These are phyloP conservation scores for Juglanconis oblonga DNA, from an alignment of 2,329 filamentous ascomycete genomes.

Conservation along the genomic window DNA sequence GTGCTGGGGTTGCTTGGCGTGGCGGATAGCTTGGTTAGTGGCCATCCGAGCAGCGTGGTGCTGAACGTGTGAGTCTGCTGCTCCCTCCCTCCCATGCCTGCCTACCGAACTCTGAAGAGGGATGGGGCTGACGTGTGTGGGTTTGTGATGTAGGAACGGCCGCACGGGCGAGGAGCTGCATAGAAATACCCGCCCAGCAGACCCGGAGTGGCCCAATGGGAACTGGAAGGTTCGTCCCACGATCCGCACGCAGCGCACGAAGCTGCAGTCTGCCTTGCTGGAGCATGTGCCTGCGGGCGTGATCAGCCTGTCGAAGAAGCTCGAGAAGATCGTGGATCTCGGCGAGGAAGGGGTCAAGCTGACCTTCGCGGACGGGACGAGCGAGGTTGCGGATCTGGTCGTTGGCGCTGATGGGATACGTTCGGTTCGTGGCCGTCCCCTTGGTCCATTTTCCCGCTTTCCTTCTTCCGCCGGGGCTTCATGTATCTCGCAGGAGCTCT, in stretches of 20 bases:
- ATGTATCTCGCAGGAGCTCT: no score
- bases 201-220: slow-evolving; percentile 10
- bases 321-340: slow-evolving; percentile 37
- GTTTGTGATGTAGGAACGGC: slow-evolving; percentile 22
- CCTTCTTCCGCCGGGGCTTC: not conserved
- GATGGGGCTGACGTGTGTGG: not conserved
- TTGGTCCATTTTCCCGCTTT: slow-evolving; percentile 2
- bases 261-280: slow-evolving; percentile 47
- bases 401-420: slow-evolving; percentile 53
- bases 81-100: not conserved
- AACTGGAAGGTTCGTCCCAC: slow-evolving; percentile 12
- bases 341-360: slow-evolving; percentile 33
- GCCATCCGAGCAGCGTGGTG: slow-evolving; percentile 15
- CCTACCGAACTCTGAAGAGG: no score
- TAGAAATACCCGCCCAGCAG: slow-evolving; percentile 21
- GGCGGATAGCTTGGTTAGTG: slow-evolving; percentile 18
- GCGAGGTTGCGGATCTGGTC: slow-evolving; percentile 41
- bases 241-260: slow-evolving; percentile 26
- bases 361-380: slow-evolving; percentile 41
- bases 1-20: slow-evolving; percentile 31
- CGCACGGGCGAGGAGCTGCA: slow-evolving; percentile 26
- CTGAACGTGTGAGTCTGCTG: slow-evolving; percentile 8
- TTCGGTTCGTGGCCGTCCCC: slow-evolving; percentile 30
- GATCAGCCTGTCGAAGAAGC: slow-evolving; percentile 43
- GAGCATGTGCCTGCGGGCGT: slow-evolving; percentile 40